Evolutionary conservation across 345 rosid species (phyloP).

Genomic region (Lenwebbia sp.): DNA sequence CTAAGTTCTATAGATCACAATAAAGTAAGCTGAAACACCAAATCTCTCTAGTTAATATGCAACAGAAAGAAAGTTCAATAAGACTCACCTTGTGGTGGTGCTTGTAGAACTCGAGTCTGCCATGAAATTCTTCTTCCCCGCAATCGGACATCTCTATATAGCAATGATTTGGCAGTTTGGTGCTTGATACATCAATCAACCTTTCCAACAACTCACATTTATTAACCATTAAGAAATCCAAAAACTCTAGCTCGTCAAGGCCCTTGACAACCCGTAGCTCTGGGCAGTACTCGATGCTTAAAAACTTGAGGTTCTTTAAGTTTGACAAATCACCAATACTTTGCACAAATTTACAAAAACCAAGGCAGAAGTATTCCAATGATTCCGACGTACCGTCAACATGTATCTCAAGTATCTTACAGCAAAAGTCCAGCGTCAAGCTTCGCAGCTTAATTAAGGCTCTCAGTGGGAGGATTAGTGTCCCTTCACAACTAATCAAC

Average conservation of each 20-base stretch:
- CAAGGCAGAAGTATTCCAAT: fast-evolving
- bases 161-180: neutral
- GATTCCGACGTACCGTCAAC: neutral
- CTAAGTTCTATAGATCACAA: no score
- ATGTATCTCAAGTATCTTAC: neutral
- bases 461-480: neutral
- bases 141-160: fast-evolving
- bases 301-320: neutral
- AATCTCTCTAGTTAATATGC: neutral
- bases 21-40: neutral
- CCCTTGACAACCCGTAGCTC: neutral
- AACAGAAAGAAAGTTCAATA: neutral
- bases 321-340: neutral
- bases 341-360: fast-evolving
- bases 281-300: fast-evolving
- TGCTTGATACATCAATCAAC: neutral
- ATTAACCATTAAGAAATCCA: fast-evolving
- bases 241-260: neutral
- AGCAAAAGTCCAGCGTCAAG: neutral
- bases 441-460: neutral
- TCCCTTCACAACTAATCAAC: neutral
- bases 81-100: neutral
- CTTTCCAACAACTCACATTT: neutral
- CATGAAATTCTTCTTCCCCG: neutral
- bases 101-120: neutral